Evolutionary conservation across 2,329 filamentous ascomycete species (phyloP).

Genomic region (Stromatinia cepivora): DNA sequence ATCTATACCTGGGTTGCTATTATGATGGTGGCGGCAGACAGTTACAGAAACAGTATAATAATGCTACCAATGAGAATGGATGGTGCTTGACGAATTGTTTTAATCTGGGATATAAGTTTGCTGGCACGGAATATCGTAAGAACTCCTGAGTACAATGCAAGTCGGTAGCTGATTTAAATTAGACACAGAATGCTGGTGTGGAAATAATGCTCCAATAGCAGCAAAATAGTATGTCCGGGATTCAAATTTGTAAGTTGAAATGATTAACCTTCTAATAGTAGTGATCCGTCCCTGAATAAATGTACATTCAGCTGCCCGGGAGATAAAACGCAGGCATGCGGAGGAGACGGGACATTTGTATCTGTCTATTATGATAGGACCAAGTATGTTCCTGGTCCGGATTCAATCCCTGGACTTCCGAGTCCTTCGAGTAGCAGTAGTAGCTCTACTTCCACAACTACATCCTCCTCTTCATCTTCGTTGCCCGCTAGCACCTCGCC

Average conservation of each 20-base stretch:
- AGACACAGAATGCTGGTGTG: slow-evolving; percentile 19
- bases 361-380: slow-evolving; percentile 41
- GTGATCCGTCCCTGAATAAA: slow-evolving; percentile 33
- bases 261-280: slow-evolving; percentile 24
- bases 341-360: slow-evolving; percentile 40
- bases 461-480: slow-evolving; percentile 19
- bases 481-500: neutral
- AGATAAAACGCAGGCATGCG: slow-evolving; percentile 30
- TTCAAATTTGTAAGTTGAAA: neutral
- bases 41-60: slow-evolving; percentile 20
- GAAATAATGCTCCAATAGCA: slow-evolving; percentile 28
- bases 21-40: slow-evolving; percentile 18
- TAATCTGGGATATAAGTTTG: slow-evolving; percentile 32
- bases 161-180: neutral
- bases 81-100: slow-evolving; percentile 43
- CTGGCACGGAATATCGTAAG: slow-evolving; percentile 39
- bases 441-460: slow-evolving; percentile 6
- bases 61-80: slow-evolving; percentile 34
- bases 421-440: neutral
- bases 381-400: slow-evolving; percentile 33
- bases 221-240: slow-evolving; percentile 31
- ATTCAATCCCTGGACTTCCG: slow-evolving; percentile 7
- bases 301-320: slow-evolving; percentile 31
- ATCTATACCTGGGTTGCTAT: slow-evolving; percentile 22
- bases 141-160: too few species aligned